Evolutionary conservation across 2,329 filamentous ascomycete species (phyloP).

Genomic region (Alternaria panax): DNA sequence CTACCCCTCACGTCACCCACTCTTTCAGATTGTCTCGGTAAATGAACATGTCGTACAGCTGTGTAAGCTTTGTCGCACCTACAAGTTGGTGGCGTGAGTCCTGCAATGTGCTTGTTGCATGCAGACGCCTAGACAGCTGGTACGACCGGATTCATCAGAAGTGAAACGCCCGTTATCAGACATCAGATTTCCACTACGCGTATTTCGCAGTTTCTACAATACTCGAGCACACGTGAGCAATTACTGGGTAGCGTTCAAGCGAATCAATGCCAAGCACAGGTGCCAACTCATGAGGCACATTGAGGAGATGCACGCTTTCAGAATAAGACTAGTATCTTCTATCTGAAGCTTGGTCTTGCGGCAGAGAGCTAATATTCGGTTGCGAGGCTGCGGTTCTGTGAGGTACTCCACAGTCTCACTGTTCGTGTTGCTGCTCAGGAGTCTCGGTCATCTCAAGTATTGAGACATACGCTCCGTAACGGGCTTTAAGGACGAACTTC

Average conservation of each 20-base stretch:
- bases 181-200: background rate
- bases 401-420: background rate
- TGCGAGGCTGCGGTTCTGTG: background rate
- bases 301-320: no score
- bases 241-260: background rate
- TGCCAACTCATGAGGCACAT: background rate
- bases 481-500: background rate
- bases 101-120: background rate
- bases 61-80: conserved; percentile 2
- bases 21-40: background rate
- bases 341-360: background rate
- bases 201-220: background rate
- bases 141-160: background rate
- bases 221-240: background rate
- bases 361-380: background rate
- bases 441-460: background rate
- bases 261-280: background rate
- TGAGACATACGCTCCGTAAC: background rate
- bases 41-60: background rate
- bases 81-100: background rate
- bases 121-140: background rate
- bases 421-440: background rate
- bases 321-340: background rate
- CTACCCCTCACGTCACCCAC: background rate
- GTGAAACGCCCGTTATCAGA: background rate